Conservation (phyloP, 805 yeast genomes). For the Isabelozyma heimii region DNA sequence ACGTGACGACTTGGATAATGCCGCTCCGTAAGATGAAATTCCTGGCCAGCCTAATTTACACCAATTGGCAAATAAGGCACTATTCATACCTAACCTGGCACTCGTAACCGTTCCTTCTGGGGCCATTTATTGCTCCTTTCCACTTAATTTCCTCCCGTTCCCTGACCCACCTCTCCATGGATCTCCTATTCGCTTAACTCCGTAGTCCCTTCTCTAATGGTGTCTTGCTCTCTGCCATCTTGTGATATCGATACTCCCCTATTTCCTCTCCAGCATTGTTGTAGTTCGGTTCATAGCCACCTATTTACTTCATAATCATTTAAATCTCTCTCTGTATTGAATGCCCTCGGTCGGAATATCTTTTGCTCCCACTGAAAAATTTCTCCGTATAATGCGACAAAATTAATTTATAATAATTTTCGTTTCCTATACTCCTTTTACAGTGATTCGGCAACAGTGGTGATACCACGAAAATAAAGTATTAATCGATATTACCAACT, state of each 20-base stretch:
- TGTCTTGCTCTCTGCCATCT: too few relatives aligned
- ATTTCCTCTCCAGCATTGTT: too few relatives aligned
- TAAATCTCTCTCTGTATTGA: too few relatives aligned
- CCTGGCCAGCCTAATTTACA: not conserved
- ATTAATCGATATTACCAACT: too few relatives aligned
- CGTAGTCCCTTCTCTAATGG: too few relatives aligned
- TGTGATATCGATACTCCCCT: not conserved
- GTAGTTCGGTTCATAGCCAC: not conserved
- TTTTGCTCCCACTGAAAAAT: not conserved
- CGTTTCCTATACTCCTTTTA: not conserved
- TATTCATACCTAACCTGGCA: not conserved
- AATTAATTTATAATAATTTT: too few relatives aligned
- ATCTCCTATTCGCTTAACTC: too few relatives aligned
- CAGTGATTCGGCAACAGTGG: too few relatives aligned
- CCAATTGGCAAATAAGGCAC: not conserved
- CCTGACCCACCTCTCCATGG: too few relatives aligned
- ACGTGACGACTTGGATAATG: not conserved
- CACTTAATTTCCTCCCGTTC: too few relatives aligned
- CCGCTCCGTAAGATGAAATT: not conserved
- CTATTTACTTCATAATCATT: too few relatives aligned
- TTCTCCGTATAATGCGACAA: not conserved
- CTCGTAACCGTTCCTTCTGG: not conserved
- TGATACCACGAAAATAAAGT: too few relatives aligned
- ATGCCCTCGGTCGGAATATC: not conserved
- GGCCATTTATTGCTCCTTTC: not conserved